Percentiles rank a stretch among this genome's conserved stretches.
Conservation (phyloP, 257 asterid genomes). For the Jasminum sambac region DNA sequence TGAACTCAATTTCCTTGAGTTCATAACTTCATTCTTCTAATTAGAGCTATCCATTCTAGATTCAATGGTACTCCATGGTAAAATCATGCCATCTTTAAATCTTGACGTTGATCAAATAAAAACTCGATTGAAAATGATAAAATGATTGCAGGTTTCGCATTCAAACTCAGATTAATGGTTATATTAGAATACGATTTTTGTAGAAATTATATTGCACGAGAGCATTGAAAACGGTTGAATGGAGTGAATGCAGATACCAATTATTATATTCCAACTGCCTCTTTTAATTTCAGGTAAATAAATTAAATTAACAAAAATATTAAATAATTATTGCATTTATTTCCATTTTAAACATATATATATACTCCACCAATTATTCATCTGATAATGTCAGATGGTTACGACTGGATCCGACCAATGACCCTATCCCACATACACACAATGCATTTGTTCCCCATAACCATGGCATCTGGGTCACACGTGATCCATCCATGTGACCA, state of each 20-base stretch:
- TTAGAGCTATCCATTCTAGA: not conserved
- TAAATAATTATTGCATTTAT: not conserved
- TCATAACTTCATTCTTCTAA: not conserved
- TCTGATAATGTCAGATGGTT: constrained; percentile 27
- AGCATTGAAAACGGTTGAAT: not conserved
- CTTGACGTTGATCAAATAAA: no score
- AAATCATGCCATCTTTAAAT: not conserved
- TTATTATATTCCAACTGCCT: not conserved
- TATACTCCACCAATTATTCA: constrained; percentile 29
- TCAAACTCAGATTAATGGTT: no score
- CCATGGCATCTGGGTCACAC: constrained; percentile 50
- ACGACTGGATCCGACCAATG: constrained; percentile 31
- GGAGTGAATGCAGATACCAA: not conserved
- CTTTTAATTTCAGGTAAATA: not conserved
- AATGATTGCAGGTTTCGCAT: no score
- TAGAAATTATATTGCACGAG: no score
- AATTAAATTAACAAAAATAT: no score
- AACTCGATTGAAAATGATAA: no score
- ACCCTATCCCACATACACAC: constrained; percentile 29
- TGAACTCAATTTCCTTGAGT: constrained; percentile 8
- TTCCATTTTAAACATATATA: constrained; percentile 5
- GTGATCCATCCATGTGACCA: constrained; percentile 28
- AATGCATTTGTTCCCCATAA: constrained; percentile 45
- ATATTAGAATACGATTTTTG: no score
- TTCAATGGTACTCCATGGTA: not conserved